Conservation (phyloP, 78 protist genomes). For the Isochrysis galbana region DNA sequence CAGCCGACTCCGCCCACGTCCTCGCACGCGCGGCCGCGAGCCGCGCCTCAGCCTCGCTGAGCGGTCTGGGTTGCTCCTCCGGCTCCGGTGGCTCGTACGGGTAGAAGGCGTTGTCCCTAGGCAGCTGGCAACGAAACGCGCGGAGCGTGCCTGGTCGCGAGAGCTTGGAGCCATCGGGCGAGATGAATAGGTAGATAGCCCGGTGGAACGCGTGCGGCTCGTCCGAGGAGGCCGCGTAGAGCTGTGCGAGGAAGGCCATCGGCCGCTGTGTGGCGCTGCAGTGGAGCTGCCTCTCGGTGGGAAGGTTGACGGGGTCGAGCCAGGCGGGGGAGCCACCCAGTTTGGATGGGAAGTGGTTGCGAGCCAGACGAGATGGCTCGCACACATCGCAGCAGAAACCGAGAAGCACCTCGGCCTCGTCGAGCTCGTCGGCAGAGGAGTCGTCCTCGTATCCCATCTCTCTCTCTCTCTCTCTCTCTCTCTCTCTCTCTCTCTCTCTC, state of each 20-base stretch:
- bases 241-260: not conserved
- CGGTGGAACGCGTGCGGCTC: conserved; percentile 8
- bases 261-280: not conserved
- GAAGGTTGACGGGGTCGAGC: conserved; percentile 23
- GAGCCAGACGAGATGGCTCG: not conserved
- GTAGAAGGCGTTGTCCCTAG: not conserved
- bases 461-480: no score
- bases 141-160: not conserved
- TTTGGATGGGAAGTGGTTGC: not conserved
- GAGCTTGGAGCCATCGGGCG: not conserved
- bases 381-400: not conserved
- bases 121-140: conserved; percentile 18
- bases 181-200: not conserved
- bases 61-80: not conserved
- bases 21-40: not conserved
- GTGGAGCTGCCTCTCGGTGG: not conserved
- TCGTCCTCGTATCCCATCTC: not conserved
- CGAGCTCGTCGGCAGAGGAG: not conserved
- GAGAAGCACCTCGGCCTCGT: not conserved
- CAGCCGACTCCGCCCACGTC: not conserved
- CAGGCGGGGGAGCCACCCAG: conserved; percentile 6
- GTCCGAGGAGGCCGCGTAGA: not conserved
- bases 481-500: no score
- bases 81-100: not conserved
- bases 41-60: not conserved